Evolutionary conservation across 495 filamentous ascomycete species (phyloP), one percentile per base, ranked within the genome.

Genomic region (Margaritispora aquatica): DNA sequence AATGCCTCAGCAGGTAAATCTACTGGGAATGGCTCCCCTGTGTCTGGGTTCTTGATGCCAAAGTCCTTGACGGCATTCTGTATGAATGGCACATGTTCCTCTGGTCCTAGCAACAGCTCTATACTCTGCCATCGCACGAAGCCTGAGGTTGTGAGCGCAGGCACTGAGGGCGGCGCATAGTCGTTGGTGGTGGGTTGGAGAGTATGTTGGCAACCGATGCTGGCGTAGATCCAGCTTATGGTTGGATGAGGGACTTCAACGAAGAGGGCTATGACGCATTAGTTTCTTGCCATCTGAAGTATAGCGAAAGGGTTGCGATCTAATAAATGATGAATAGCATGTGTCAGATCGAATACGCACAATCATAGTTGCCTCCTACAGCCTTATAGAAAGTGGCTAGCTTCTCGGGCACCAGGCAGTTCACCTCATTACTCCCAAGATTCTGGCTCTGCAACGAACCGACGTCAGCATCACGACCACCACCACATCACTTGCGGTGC

Each of bases 71-170:
- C 85, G 0, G 95, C 90, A 63, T 83, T 85, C 65, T 92, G 92
- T 8, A 98, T 68, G 63, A 90, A 92, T 1, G 84, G 83, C 1
- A 88, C 87, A 74, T 97, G 93, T 66, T 93, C 89, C 61, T 90
- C 86, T 1, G 95, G 94, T 54, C 87, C 89, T 13, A 97, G 80
- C 27, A 97, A 77, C 26, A 96, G 74, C 73, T 97, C 91, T 17
- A 98, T 91, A 1, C 89, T 88, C 77, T 97, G 89, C 92, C 93
- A 98, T 66, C 87, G 84, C 41, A 93, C 86, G 69, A 96, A 98
- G 23, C 94, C 94, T 62, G 81, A 83, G 0, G 80, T 76, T 38
- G 91, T 92, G 56, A 98, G 75, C 15, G 90, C 88, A 10, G 94
- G 94, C 36, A 96, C 78, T 1, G 81, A 83, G 0, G 94, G 94